Conservation (phyloP, 371 early-diverging fungal genomes). For the Gilbertella persicaria region DNA sequence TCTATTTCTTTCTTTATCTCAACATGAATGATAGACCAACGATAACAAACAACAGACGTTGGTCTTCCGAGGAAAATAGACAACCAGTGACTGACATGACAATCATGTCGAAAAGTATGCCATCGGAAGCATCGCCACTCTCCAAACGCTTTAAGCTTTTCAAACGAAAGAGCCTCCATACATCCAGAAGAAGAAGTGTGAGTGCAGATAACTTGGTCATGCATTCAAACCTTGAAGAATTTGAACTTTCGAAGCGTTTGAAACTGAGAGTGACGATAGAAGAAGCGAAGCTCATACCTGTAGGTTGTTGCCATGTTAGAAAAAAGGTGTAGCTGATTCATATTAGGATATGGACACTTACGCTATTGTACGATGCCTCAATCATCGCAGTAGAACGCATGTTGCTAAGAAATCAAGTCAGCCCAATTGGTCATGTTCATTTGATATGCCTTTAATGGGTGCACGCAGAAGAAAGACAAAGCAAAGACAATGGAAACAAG, state of each 20-base stretch:
- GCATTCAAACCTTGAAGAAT: too few relatives aligned
- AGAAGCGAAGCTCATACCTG: conserved; percentile 3
- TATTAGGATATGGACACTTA: conserved; percentile 38
- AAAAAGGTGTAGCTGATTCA: background rate
- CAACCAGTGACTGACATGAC: too few relatives aligned
- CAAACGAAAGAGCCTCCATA: background rate
- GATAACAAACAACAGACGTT: background rate
- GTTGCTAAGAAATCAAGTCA: conserved; percentile 58
- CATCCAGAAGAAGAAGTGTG: background rate
- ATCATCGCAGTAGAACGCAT: conserved; percentile 57
- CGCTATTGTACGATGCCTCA: conserved; percentile 51
- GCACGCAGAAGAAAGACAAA: conserved; percentile 2
- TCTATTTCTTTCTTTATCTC: background rate
- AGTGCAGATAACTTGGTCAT: background rate
- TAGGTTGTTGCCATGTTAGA: background rate
- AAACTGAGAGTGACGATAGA: conserved; percentile 4
- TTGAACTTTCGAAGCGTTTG: background rate
- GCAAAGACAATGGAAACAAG: conserved; percentile 13
- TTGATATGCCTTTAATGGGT: conserved; percentile 42
- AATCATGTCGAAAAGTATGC: background rate
- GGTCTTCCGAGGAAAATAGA: background rate
- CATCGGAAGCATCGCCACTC: background rate
- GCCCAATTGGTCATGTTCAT: conserved; percentile 67
- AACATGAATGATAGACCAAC: background rate
- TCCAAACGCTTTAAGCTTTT: background rate